Conservation (phyloP, 148 eudicot genomes). For the Rhododendron simsii region DNA sequence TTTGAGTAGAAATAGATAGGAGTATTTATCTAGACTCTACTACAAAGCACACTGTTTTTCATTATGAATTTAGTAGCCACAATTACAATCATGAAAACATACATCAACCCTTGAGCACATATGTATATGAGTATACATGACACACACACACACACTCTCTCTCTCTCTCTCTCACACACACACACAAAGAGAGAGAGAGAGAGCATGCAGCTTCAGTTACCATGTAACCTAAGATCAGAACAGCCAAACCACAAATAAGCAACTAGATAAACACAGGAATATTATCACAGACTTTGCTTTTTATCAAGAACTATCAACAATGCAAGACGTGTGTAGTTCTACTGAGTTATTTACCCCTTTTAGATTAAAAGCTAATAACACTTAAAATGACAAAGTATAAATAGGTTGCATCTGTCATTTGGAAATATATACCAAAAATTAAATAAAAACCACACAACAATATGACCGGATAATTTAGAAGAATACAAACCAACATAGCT, state of each 20-base stretch:
- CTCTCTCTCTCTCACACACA: no score
- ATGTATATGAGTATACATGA: not conserved
- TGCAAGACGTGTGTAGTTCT: not conserved
- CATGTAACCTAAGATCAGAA: not conserved
- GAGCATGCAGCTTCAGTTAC: not conserved
- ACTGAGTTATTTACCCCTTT: not conserved
- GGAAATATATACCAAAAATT: not conserved
- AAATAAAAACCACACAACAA: not conserved
- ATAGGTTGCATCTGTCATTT: not conserved
- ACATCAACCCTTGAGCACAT: not conserved
- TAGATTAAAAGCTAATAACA: not conserved
- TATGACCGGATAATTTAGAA: not conserved
- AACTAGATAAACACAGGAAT: not conserved
- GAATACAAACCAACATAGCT: constrained; percentile 75
- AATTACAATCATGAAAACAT: not conserved
- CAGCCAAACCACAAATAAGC: not conserved
- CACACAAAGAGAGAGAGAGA: not conserved
- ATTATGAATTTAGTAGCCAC: not conserved
- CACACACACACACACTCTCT: not conserved
- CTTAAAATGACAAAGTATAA: not conserved
- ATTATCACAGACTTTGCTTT: not conserved
- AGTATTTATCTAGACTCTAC: not conserved
- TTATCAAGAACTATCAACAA: not conserved
- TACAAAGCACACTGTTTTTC: not conserved
- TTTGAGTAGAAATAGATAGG: not conserved